phyloP scores from a whole-genome alignment of 2,329 filamentous ascomycete genomes.

The Exophiala alcalophila region DNA sequence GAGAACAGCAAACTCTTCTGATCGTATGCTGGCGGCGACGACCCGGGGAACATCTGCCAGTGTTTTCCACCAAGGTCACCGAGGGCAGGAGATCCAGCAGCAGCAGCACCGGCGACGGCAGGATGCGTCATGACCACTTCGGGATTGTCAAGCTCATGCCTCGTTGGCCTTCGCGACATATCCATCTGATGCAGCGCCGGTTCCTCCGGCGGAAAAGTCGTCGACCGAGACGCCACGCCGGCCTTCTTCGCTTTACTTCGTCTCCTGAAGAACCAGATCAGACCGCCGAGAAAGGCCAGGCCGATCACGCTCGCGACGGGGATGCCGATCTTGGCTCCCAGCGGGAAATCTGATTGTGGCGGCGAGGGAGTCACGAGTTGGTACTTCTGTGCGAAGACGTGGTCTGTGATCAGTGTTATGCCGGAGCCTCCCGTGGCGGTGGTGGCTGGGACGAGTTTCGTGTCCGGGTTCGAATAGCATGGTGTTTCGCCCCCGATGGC shows the following conservation, averaged over 20 bases:
- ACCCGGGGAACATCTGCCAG: constrained; percentile 18
- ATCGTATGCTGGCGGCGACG: constrained; percentile 29
- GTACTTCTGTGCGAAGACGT: constrained; percentile 30
- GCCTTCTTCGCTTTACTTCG: constrained; percentile 18
- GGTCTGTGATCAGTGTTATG: constrained; percentile 30
- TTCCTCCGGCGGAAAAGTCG: constrained; percentile 29
- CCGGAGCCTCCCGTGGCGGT: constrained; percentile 24
- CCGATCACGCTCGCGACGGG: constrained; percentile 19
- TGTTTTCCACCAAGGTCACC: constrained; percentile 3
- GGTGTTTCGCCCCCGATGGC: constrained; percentile 29
- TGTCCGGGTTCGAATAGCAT: constrained; percentile 27
- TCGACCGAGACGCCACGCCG: constrained; percentile 13
- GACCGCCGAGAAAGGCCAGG: constrained; percentile 8
- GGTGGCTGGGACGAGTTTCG: constrained; percentile 26
- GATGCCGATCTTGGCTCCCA: constrained; percentile 29
- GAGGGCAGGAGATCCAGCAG: constrained; percentile 13
- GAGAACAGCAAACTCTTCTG: constrained; percentile 3
- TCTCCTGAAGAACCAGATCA: constrained; percentile 15
- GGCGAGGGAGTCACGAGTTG: constrained; percentile 11
- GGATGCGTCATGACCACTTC: too few relatives aligned
- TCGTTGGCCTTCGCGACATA: constrained; percentile 18
- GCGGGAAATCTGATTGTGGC: constrained; percentile 12
- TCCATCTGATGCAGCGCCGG: constrained; percentile 18
- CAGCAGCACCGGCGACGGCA: too few relatives aligned
- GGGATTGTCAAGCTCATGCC: constrained; percentile 28